Evolutionary conservation across 257 asterid genomes (phyloP).

Genomic region (Solanum neorickii): DNA sequence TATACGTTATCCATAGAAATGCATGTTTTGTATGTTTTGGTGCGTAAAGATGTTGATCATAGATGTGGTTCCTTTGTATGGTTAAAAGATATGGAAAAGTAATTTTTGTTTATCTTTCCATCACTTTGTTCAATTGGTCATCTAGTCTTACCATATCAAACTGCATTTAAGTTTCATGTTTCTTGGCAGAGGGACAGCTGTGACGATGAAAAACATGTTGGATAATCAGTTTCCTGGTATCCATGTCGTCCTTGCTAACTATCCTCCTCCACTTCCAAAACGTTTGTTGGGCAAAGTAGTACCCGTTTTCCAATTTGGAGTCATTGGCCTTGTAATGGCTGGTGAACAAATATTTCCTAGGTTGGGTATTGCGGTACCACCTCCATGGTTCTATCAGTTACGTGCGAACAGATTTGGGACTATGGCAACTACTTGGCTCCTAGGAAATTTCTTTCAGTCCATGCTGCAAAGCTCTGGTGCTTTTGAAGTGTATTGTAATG

Average conservation of each 20-base stretch:
- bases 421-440: conserved; percentile 85
- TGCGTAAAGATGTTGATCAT: background rate
- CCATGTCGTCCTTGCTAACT: conserved; percentile 74
- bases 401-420: conserved; percentile 85
- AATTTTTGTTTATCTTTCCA: background rate
- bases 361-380: conserved; percentile 69
- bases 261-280: conserved; percentile 86
- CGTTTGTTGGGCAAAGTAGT: conserved; percentile 79
- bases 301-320: conserved; percentile 72
- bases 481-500: conserved; percentile 77
- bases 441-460: conserved; percentile 76
- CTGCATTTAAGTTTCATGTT: background rate
- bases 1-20: background rate
- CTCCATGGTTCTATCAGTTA: conserved; percentile 69
- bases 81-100: background rate
- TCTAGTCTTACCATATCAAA: background rate
- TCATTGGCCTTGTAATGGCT: conserved; percentile 59
- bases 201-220: conserved; percentile 87
- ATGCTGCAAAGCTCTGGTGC: conserved; percentile 87
- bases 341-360: conserved; percentile 88
- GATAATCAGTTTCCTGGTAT: conserved; percentile 84
- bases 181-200: conserved; percentile 76
- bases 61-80: background rate
- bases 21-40: background rate
- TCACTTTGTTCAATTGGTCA: background rate